Evolutionary conservation across 305 asterid genomes (phyloP), one percentile per base, ranked within the genome.

Genomic region (Ilex paraguariensis): DNA sequence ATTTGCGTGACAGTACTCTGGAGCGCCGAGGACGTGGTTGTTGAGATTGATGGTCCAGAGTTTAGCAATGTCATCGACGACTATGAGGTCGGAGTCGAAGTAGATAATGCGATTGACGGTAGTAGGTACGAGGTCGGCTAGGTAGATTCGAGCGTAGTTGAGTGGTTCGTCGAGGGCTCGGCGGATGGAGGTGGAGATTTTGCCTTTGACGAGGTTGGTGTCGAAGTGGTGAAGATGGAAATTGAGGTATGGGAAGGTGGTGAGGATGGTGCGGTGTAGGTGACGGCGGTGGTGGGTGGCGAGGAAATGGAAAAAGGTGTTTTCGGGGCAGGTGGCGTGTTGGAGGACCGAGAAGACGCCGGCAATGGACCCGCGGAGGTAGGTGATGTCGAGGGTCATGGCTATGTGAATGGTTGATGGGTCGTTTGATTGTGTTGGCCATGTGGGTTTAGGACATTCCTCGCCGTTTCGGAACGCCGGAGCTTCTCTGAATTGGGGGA

Each of bases 251-350:
- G 97, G 95, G 77, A 90, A 90, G 10, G 95, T 85, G 57, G 90
- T 74, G 31, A 75, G 80, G 62, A 90, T 90, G 32, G 77, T 49
- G 31, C 85, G 62, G 11, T 31, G 48, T 10, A 87, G 75, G 17
- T 78, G 82, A 3, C 77, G 58, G 31, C 85, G 88, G 21, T 69
- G 76, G 63, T 67, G 82, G 30, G 77, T 66, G 28, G 89, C 59
- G 15, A 87, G 87, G 63, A 90, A 90, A 59, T 90, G 97, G 79
- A 90, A 87, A 1, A 86, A 78, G 45, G 81, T 82, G 14, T 75
- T 85, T 54, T 90, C 95, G 0, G 97, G 97, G 82, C 97, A 90
- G 1, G 91, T 84, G 3, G 97, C 79, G 31, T 89, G 97, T 48
- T 85, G 97, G 14, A 89, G 40, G 59, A 87, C 81, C 5, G 97